Evolutionary conservation across 1,139 yeast genomes (phyloP), one percentile per base, ranked within the genome.

Genomic region (Geotrichum aggregatum): DNA sequence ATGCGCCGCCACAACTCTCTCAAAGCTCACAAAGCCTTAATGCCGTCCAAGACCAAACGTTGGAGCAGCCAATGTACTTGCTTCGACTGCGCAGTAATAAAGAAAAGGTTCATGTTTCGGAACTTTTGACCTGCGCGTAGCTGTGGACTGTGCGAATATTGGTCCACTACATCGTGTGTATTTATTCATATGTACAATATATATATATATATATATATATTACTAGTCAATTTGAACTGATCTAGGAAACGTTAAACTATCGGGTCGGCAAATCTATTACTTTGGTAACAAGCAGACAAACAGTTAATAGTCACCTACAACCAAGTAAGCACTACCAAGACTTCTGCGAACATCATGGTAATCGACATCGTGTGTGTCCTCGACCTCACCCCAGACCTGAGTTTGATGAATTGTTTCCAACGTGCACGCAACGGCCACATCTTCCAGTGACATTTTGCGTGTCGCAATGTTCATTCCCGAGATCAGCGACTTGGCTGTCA

Each of bases 361-460:
- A 63, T 88, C 95, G 16, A 92, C 98, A 67, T 92, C 98, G 66
- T 92, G 98, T 3, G 98, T 89, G 64, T 92, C 98, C 71, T 92
- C 98, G 22, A 92, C 98, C 68, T 92, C 97, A 39, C 98, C 98
- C 98, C 98, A 92, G 63, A 83, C 78, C 39, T 80, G 82, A 26
- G 95, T 87, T 69, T 92, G 98, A 68, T 79, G 80, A 47, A 84
- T 82, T 5, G 84, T 84, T 66, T 92, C 98, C 62, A 92, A 74
- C 53, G 85, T 83, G 10, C 91, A 92, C 56, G 87, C 77, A 63
- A 80, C 81, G 1, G 92, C 83, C 33, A 91, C 76, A 56, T 88
- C 88, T 52, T 84, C 91, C 16, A 88, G 71, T 1, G 83, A 61
- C 49, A 66, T 68, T 59, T 59, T 65, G 61, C 62, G 65, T 50